phyloP scores from a whole-genome alignment of 768 basidiomycete genomes.

The Plicaturopsis crispa region DNA sequence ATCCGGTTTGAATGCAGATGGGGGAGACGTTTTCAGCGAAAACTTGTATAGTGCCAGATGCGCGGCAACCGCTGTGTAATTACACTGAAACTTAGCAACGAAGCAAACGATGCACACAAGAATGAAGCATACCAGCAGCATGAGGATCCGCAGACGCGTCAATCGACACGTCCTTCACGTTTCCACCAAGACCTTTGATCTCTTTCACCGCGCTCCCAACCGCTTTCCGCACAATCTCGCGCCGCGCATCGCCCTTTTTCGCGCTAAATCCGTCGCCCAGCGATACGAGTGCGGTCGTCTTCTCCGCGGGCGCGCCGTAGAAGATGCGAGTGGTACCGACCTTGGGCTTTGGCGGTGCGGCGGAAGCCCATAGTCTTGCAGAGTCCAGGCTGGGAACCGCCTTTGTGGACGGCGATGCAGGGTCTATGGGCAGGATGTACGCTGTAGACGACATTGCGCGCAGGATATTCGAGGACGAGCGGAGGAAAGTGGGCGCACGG shows the following conservation, averaged over 20 bases:
- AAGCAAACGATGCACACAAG: constrained; percentile 1
- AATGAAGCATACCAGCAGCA: constrained; percentile 53
- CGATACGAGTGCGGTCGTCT: constrained; percentile 43
- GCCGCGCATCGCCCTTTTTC: constrained; percentile 36
- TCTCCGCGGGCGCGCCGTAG: constrained; percentile 41
- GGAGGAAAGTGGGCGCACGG: too few relatives aligned
- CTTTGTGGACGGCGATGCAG: constrained; percentile 16
- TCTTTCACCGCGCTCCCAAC: constrained; percentile 70
- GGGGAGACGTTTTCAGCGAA: constrained; percentile 66
- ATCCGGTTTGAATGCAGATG: constrained; percentile 59
- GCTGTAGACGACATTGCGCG: constrained; percentile 28
- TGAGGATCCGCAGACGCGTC: constrained; percentile 67
- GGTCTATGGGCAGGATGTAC: constrained; percentile 33
- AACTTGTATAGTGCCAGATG: constrained; percentile 72
- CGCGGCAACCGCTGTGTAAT: constrained; percentile 60
- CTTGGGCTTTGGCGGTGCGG: constrained; percentile 32
- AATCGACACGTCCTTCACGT: constrained; percentile 51
- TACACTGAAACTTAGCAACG: background rate
- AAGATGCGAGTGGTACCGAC: constrained; percentile 60
- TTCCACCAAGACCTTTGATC: constrained; percentile 50
- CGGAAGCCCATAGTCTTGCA: constrained; percentile 24
- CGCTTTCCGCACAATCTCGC: constrained; percentile 65
- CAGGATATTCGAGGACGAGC: too few relatives aligned
- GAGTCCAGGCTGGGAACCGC: constrained; percentile 17
- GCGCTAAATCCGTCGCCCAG: constrained; percentile 46